phyloP scores from a whole-genome alignment of 352 stramenopile species.

The Phytophthora aleatoria region DNA sequence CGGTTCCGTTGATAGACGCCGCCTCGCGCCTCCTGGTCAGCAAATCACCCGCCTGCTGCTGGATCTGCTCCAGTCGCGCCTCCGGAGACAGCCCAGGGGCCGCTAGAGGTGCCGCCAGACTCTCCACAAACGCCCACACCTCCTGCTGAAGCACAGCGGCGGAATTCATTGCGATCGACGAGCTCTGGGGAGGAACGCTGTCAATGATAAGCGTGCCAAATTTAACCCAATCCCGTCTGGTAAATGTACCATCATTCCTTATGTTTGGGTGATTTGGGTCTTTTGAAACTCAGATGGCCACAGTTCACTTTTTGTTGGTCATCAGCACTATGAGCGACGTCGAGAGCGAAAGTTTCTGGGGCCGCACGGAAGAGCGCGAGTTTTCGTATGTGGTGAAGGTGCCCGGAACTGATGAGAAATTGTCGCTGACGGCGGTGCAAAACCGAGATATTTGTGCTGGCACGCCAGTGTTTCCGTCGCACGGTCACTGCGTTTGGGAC shows the following conservation, averaged over 20 bases:
- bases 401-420: background rate
- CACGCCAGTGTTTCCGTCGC: conserved; percentile 46
- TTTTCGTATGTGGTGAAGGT: conserved; percentile 42
- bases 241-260: conserved; percentile 21
- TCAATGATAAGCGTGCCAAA: conserved; percentile 6
- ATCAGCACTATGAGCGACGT: conserved; percentile 21
- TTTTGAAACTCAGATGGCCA: conserved; percentile 13
- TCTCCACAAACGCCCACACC: conserved; percentile 62
- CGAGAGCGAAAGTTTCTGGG: conserved; percentile 34
- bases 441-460: conserved; percentile 41
- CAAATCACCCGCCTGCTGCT: conserved; percentile 39
- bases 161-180: conserved; percentile 24
- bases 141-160: conserved; percentile 27
- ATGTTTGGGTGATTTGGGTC: background rate
- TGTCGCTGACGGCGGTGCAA: conserved; percentile 41
- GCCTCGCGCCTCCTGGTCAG: conserved; percentile 27
- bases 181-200: conserved; percentile 7
- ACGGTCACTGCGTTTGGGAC: conserved; percentile 65
- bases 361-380: conserved; percentile 37
- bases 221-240: background rate
- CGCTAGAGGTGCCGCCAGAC: conserved; percentile 19
- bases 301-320: conserved; percentile 14
- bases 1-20: conserved; percentile 12
- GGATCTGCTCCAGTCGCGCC: conserved; percentile 37
- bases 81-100: conserved; percentile 7